These are phyloP conservation scores for Rosa multiflora DNA, from an alignment of 306 rosid genomes.

Conservation along the genomic window DNA sequence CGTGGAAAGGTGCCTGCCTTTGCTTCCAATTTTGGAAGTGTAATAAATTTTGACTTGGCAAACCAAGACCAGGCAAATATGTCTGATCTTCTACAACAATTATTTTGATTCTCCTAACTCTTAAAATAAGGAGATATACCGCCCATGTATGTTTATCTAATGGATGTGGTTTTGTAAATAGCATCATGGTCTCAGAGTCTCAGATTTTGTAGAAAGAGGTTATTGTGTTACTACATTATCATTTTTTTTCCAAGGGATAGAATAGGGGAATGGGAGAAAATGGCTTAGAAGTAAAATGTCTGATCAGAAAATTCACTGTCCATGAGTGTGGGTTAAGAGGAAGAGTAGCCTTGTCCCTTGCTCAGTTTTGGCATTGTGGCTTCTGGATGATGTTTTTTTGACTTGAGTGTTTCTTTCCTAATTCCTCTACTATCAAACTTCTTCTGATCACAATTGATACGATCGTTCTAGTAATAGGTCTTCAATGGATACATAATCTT, in stretches of 20 bases:
- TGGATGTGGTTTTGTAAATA: not conserved
- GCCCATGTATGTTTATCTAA: not conserved
- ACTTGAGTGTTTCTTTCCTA: not conserved
- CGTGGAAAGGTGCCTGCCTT: conserved; percentile 39
- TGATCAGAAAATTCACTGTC: not conserved
- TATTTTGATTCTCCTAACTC: not conserved
- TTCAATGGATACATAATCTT: not conserved
- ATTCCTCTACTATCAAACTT: not conserved
- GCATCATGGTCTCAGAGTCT: not conserved
- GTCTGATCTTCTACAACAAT: not conserved
- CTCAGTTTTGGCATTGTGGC: conserved; percentile 5
- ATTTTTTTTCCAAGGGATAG: not conserved
- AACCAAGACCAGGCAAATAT: not conserved
- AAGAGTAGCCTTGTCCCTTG: conserved; percentile 1
- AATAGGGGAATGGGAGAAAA: not conserved
- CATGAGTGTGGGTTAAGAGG: not conserved
- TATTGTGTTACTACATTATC: not conserved
- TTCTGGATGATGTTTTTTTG: not conserved
- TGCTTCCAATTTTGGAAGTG: conserved; percentile 45
- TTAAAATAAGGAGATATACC: not conserved
- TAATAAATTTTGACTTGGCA: not conserved
- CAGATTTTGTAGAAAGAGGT: not conserved
- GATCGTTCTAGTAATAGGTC: not conserved
- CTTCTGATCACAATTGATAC: not conserved
- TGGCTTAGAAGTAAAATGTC: not conserved